Base-by-base conservation (phyloP, 768 basidiomycete genomes). In the Mrakia frigida region DNA sequence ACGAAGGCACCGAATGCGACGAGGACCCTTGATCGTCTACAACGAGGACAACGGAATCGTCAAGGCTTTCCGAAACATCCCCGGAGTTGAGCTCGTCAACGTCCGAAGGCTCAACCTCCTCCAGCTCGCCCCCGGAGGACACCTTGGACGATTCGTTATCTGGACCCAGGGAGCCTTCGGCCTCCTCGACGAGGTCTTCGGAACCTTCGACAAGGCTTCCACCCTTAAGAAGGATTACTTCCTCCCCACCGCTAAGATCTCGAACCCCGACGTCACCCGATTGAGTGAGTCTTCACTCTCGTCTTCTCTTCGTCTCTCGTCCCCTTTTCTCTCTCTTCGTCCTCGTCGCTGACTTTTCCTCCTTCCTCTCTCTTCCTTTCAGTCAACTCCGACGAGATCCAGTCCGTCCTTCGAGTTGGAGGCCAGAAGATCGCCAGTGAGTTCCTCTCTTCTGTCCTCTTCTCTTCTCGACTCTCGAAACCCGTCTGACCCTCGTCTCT, bases 121-220 rank as follows among this genome's bases (percentile, higher is more conserved):
- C 84, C 94, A 98, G 86, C 93, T 99, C 84, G 97, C 97, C 23
- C 97, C 97, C 69, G 97, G 97, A 89, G 97, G 97, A 80, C 97
- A 99, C 84, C 90, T 99, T 78, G 97, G 97, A 78, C 93, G 97
- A 79, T 99, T 99, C 87, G 87, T 98, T 84, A 96, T 99, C 88
- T 99, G 97, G 97, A 98, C 97, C 78, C 92, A 96, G 86, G 88
- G 88, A 81, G 97, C 97, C 37, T 97, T 98, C 84, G 87, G 86
- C 73, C 89, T 92, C 79, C 92, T 99, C 75, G 97, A 98, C 84
- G 91, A 93, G 80, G 89, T 98, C 79, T 99, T 91, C 84, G 97
- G 96, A 74, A 98, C 95, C 80, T 92, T 91, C 82, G 93, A 97
- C 82, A 94, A 90, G 87, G 87, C 86, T n/a, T 88, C 94, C 21